phyloP scores from a whole-genome alignment of 2,329 filamentous ascomycete species.

The Cladosporium sp. region DNA sequence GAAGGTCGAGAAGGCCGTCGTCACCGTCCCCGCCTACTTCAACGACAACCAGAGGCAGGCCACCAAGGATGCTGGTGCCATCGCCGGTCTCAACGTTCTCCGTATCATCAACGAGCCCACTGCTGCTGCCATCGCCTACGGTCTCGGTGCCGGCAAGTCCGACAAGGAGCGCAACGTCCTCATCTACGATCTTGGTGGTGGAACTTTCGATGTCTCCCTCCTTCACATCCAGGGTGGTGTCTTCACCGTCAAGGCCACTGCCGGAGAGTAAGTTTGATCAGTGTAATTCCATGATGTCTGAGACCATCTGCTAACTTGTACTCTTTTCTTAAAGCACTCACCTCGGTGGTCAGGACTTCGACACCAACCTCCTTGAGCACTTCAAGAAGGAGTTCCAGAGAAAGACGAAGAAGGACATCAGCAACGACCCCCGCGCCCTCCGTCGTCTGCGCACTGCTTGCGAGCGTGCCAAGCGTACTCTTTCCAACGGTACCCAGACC shows the following conservation, averaged over 20 bases:
- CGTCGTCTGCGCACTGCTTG: conserved; percentile 95
- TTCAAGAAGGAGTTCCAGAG: conserved; percentile 92
- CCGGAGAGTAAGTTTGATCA: conserved; percentile 63
- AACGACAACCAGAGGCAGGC: conserved; percentile 99
- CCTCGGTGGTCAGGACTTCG: conserved; percentile 92
- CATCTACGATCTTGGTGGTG: conserved; percentile 99
- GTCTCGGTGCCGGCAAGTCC: conserved; percentile 59
- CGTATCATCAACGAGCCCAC: conserved; percentile 99
- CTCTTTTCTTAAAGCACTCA: too few relatives aligned
- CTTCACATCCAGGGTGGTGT: conserved; percentile 99
- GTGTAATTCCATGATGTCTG: neutral
- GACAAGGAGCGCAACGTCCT: conserved; percentile 98
- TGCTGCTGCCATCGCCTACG: conserved; percentile 95
- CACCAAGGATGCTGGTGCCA: conserved; percentile 98
- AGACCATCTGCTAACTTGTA: too few relatives aligned
- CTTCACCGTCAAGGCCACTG: conserved; percentile 97
- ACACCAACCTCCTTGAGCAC: conserved; percentile 90
- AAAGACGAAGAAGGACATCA: conserved; percentile 75
- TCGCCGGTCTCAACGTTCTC: conserved; percentile 94
- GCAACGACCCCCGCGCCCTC: conserved; percentile 81
- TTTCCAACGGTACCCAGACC: conserved; percentile 95
- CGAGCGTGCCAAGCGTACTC: conserved; percentile 98
- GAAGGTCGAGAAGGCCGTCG: conserved; percentile 98
- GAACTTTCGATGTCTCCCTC: conserved; percentile 99
- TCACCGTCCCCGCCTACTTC: conserved; percentile 99